phyloP scores from a whole-genome alignment of 768 basidiomycete genomes.

The Jaapia argillacea region DNA sequence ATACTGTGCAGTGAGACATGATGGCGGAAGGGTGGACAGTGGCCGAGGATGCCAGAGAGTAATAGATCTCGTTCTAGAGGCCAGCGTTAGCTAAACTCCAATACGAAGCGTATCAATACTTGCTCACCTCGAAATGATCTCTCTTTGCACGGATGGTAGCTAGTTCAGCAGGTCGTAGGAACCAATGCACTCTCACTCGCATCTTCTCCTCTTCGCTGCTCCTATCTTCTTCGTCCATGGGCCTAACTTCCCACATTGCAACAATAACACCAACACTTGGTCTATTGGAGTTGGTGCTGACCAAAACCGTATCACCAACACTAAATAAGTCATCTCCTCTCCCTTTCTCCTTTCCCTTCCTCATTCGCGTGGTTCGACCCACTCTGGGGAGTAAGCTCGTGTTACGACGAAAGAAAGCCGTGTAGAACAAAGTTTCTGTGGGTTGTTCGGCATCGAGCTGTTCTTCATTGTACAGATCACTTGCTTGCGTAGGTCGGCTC shows the following conservation, averaged over 20 bases:
- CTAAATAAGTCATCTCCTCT: constrained; percentile 25
- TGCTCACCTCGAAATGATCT: constrained; percentile 49
- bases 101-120: too few relatives aligned
- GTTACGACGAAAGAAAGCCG: too few relatives aligned
- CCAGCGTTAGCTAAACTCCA: too few relatives aligned
- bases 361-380: constrained; percentile 4
- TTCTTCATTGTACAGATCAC: too few relatives aligned
- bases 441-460: too few relatives aligned
- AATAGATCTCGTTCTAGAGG: constrained; percentile 67
- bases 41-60: constrained; percentile 39
- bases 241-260: constrained; percentile 52
- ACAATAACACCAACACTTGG: constrained; percentile 64
- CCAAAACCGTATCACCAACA: constrained; percentile 60
- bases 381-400: constrained; percentile 7
- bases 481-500: too few relatives aligned
- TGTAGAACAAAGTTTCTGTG: too few relatives aligned
- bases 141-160: constrained; percentile 50
- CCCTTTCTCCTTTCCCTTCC: constrained; percentile 1
- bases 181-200: constrained; percentile 67
- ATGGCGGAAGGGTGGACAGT: constrained; percentile 42
- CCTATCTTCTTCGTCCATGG: constrained; percentile 17
- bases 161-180: constrained; percentile 55
- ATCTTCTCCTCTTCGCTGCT: constrained; percentile 30
- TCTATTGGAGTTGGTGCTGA: constrained; percentile 33
- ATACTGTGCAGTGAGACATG: constrained; percentile 35